Conservation (phyloP, 257 asterid genomes). For the Orobanche coerulescens region DNA sequence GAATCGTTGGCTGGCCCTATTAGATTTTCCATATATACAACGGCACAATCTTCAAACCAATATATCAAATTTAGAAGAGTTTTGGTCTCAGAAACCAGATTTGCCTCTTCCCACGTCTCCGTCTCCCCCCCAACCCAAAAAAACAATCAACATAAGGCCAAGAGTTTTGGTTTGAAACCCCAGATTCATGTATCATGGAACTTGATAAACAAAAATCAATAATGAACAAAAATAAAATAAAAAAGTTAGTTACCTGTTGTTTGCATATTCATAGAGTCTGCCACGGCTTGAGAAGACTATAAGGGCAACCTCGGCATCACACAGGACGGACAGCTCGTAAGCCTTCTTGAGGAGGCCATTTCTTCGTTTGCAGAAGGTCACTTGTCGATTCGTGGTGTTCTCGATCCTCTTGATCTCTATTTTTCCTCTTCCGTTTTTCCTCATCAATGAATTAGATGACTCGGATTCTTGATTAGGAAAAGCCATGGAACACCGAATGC, state of each 20-base stretch:
- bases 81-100: no score
- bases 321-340: constrained; percentile 71
- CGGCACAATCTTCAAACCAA: no score
- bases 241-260: constrained; percentile 84
- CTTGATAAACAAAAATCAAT: no score
- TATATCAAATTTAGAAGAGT: no score
- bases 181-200: no score
- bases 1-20: no score
- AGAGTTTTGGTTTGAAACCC: no score
- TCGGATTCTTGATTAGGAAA: constrained; percentile 54
- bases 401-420: constrained; percentile 86
- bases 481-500: constrained; percentile 40
- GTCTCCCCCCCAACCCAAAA: no score
- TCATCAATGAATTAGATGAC: constrained; percentile 32
- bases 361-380: constrained; percentile 80
- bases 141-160: no score
- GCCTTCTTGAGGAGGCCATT: constrained; percentile 87
- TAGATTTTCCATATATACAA: no score
- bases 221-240: no score
- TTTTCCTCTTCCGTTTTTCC: constrained; percentile 68
- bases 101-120: no score
- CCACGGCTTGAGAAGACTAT: constrained; percentile 84
- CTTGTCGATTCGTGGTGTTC: constrained; percentile 82
- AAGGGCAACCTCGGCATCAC: constrained; percentile 93
- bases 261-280: constrained; percentile 77